Evolutionary conservation across 495 filamentous ascomycete species (phyloP).

Genomic region (Penicillium samsonianum): DNA sequence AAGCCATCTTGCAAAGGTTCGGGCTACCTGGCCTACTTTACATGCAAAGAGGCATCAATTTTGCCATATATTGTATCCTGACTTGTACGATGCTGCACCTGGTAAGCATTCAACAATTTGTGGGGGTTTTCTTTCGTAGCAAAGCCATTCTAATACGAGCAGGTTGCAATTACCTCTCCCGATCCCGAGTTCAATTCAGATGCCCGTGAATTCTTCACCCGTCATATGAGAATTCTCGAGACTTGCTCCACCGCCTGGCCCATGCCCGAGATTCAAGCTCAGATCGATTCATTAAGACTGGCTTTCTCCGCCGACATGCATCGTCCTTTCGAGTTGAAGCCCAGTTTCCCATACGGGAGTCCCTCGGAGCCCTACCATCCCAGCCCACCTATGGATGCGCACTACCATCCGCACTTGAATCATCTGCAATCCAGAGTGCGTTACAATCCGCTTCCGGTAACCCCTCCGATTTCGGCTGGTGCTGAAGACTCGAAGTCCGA

Average conservation of each 20-base stretch:
- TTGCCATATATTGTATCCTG: constrained; percentile 88
- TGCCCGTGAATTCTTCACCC: constrained; percentile 85
- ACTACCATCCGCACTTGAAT: constrained; percentile 43
- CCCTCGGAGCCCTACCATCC: constrained; percentile 63
- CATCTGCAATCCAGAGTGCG: constrained; percentile 64
- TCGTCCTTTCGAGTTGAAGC: constrained; percentile 86
- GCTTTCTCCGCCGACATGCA: constrained; percentile 88
- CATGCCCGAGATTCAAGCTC: constrained; percentile 87
- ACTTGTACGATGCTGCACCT: constrained; percentile 95
- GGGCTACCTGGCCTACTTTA: constrained; percentile 80
- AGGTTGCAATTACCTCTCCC: constrained; percentile 93
- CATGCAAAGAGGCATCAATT: constrained; percentile 95
- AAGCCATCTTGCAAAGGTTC: constrained; percentile 75
- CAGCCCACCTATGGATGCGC: constrained; percentile 60
- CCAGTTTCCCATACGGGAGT: constrained; percentile 85
- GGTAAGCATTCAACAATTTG: constrained; percentile 54
- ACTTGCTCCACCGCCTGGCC: constrained; percentile 82
- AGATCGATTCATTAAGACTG: constrained; percentile 85
- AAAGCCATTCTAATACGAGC: constrained; percentile 23
- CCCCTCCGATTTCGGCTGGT: constrained; percentile 77
- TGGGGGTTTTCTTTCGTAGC: neutral
- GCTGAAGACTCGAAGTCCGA: constrained; percentile 77
- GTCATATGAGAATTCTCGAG: constrained; percentile 95
- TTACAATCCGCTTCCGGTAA: constrained; percentile 75
- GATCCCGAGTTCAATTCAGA: constrained; percentile 85